These are phyloP conservation scores for Sarocladium oryzae DNA, from an alignment of 2,329 filamentous ascomycete species.

Conservation along the genomic window DNA sequence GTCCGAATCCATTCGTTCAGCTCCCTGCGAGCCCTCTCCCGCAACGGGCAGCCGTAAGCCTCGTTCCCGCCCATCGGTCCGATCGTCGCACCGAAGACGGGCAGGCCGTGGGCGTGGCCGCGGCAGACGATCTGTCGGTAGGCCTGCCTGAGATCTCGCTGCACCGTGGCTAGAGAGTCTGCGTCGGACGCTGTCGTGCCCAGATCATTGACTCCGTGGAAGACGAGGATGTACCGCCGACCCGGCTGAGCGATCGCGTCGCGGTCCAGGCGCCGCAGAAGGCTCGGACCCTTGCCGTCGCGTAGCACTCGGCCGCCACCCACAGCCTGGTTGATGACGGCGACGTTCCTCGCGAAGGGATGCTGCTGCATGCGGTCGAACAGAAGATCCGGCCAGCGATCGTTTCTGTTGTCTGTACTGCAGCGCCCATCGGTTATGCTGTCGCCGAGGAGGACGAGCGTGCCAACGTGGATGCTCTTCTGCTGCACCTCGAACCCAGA, in stretches of 20 bases:
- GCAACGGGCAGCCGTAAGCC: slow-evolving; percentile 42
- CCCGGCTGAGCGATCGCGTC: slow-evolving; percentile 52
- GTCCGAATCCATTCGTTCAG: slow-evolving; percentile 54
- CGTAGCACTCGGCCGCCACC: slow-evolving; percentile 56
- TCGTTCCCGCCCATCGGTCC: slow-evolving; percentile 34
- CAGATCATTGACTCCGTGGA: slow-evolving; percentile 60
- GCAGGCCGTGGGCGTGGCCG: slow-evolving; percentile 44
- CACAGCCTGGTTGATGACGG: slow-evolving; percentile 54
- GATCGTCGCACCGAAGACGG: slow-evolving; percentile 52
- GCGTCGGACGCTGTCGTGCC: slow-evolving; percentile 39
- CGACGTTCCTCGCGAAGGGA: slow-evolving; percentile 31
- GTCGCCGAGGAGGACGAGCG: slow-evolving; percentile 56
- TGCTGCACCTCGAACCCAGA: slow-evolving; percentile 48
- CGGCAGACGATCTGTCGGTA: slow-evolving; percentile 50
- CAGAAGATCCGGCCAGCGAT: slow-evolving; percentile 39
- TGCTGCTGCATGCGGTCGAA: slow-evolving; percentile 33
- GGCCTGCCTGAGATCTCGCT: slow-evolving; percentile 42
- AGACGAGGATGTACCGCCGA: slow-evolving; percentile 50
- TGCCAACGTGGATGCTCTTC: slow-evolving; percentile 26
- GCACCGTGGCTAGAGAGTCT: slow-evolving; percentile 36
- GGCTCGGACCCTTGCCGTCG: slow-evolving; percentile 55
- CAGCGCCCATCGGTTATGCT: slow-evolving; percentile 60
- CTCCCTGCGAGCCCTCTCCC: slow-evolving; percentile 47
- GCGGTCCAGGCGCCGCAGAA: slow-evolving; percentile 50
- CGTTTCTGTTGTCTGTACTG: slow-evolving; percentile 51